These are phyloP conservation scores for Knufia petricola DNA, from an alignment of 2,329 filamentous ascomycete species.

Conservation along the genomic window DNA sequence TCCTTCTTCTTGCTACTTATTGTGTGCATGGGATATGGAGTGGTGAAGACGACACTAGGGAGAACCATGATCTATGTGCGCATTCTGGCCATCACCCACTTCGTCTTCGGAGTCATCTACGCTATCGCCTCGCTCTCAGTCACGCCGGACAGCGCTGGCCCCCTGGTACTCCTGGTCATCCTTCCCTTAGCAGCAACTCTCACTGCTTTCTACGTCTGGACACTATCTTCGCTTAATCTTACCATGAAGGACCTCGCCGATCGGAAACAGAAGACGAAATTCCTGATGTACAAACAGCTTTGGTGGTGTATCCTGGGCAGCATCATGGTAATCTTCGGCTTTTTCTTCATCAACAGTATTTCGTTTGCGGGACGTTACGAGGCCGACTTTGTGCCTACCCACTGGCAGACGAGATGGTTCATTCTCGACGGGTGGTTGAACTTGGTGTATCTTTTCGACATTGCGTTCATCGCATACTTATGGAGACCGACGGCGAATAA, in stretches of 20 bases:
- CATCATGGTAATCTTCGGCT: constrained; percentile 91
- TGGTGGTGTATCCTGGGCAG: constrained; percentile 95
- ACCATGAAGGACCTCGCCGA: constrained; percentile 95
- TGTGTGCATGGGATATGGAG: constrained; percentile 98
- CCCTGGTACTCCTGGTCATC: constrained; percentile 84
- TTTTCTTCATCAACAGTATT: constrained; percentile 98
- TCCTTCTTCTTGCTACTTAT: constrained; percentile 97
- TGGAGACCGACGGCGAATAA: constrained; percentile 97
- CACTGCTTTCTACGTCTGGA: constrained; percentile 98
- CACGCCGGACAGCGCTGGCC: constrained; percentile 79
- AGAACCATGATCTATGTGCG: constrained; percentile 91
- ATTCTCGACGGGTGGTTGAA: constrained; percentile 96
- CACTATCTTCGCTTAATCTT: constrained; percentile 82
- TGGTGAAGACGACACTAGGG: constrained; percentile 86
- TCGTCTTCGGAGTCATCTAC: constrained; percentile 81
- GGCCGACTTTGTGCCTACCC: constrained; percentile 84
- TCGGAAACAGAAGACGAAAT: constrained; percentile 87
- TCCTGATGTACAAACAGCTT: constrained; percentile 91
- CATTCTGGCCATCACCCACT: constrained; percentile 82
- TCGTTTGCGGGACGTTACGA: constrained; percentile 78
- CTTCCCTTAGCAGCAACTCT: constrained; percentile 83
- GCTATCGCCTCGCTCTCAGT: constrained; percentile 81
- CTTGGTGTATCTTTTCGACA: constrained; percentile 87
- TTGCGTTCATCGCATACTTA: constrained; percentile 85
- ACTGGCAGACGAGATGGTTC: constrained; percentile 98